A percentile compares a stretch with the other conserved stretches of the same genome.
Evolutionary conservation across 2,329 filamentous ascomycete species (phyloP).

Genomic region (Neopestalotiopsis sp.): DNA sequence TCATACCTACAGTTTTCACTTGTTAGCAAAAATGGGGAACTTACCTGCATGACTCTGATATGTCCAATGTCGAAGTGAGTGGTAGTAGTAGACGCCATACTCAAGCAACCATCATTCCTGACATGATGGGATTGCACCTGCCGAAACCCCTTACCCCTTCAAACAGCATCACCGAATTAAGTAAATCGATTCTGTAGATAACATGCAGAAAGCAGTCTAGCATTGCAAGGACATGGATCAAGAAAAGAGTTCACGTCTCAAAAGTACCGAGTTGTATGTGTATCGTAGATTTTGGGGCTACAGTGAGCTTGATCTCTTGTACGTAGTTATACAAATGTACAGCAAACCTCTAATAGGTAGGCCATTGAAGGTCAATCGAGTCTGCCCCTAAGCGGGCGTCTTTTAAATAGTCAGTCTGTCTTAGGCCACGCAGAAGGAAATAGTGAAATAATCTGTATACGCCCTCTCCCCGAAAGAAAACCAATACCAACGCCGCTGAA

Average conservation of each 20-base stretch:
- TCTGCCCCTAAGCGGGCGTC: not conserved
- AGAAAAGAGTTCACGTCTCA: not conserved
- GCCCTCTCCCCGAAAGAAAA: not conserved
- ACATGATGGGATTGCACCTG: too few species aligned
- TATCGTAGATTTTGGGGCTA: not conserved
- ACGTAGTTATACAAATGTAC: slow-evolving; percentile 1
- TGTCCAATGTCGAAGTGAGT: too few species aligned
- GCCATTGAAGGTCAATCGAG: not conserved
- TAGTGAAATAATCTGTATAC: not conserved
- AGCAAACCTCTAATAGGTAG: not conserved
- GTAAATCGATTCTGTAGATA: too few species aligned
- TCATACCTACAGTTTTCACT: too few species aligned
- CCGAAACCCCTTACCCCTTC: too few species aligned
- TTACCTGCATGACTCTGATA: too few species aligned
- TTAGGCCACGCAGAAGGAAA: not conserved
- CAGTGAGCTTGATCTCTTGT: not conserved
- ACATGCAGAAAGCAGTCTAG: too few species aligned
- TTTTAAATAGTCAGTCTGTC: slow-evolving; percentile 6
- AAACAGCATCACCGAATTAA: too few species aligned
- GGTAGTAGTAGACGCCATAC: too few species aligned
- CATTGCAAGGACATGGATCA: not conserved
- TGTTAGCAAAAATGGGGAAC: too few species aligned
- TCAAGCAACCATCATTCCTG: too few species aligned
- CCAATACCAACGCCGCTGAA: not conserved
- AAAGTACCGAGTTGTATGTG: not conserved